Evolutionary conservation across 2,329 filamentous ascomycete genomes (phyloP), one percentile per base, ranked within the genome.

Genomic region (Rhynchosporium graminicola): DNA sequence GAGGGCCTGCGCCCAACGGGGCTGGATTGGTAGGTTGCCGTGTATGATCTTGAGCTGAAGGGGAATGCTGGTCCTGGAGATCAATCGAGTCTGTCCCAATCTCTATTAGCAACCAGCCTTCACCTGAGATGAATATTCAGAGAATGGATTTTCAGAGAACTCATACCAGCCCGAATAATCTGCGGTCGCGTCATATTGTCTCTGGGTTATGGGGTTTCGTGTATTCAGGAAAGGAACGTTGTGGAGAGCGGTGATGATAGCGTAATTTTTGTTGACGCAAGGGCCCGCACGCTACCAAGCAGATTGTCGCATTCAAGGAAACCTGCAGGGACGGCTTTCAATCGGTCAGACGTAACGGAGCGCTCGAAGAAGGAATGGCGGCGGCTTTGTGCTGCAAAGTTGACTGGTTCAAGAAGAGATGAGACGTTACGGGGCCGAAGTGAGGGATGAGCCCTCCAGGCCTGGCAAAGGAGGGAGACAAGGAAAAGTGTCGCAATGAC

Each of bases 21-120:
- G 78, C 76, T 67, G 81, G 77, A 68, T 80, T 78, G 62, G 77
- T 74, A 60, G 79, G 80, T 72, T 85, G 83, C 69, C 80, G 81
- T 15, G 83, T 80, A 76, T 96, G 92, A 74, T 93, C 89, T 79
- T 96, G 84, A 45, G 94, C 91, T 51, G 93, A 95, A 40, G 92
- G 92, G 63, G 89, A 82, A 73, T 88, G 81, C 73, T 87, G 90
- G 77, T 92, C 86, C 83, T 98, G 95, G 58, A 98, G 87, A 79
- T 98, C 95, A 78, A 97, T 90, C 66, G 94, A 96, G 80, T 98
- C 94, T 96, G 77, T 63, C 52, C 57, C 47, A 62, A 63, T 59
- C 64, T 58, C 63, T 58, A 47, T 70, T 75, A 69, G 75, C 70
- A 61, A 63, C 56, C 40, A 56, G 40, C 5, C 26, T 5, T 54